phyloP scores from a whole-genome alignment of 2,329 filamentous ascomycete species.

The Hawksworthiomyces lignivorus region DNA sequence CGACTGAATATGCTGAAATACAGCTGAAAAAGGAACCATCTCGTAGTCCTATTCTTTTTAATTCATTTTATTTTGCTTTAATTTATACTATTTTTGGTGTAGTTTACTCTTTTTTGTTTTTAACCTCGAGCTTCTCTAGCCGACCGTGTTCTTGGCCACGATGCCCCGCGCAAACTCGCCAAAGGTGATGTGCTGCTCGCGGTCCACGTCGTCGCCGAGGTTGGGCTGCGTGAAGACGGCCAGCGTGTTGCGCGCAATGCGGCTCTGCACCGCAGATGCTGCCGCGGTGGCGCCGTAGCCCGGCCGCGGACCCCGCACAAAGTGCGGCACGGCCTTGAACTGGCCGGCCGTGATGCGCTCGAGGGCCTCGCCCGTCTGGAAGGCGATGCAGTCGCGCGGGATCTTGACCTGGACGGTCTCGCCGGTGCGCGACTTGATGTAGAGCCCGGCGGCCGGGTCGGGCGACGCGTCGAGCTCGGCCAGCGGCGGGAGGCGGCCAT shows the following conservation, averaged over 20 bases:
- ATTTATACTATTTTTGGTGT: too few species aligned
- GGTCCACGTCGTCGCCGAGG: conserved; percentile 69
- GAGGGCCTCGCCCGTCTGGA: conserved; percentile 90
- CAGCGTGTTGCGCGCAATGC: conserved; percentile 75
- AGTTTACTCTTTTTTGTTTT: too few species aligned
- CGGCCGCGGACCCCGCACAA: conserved; percentile 69
- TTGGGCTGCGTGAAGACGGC: conserved; percentile 98
- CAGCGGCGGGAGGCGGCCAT: conserved; percentile 37
- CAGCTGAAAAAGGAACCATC: too few species aligned
- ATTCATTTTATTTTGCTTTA: too few species aligned
- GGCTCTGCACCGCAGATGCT: conserved; percentile 23
- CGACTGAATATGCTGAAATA: too few species aligned
- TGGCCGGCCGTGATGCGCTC: conserved; percentile 84
- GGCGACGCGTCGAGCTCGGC: conserved; percentile 68
- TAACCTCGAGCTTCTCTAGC: too few species aligned
- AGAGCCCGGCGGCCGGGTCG: conserved; percentile 80
- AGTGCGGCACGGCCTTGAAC: conserved; percentile 94
- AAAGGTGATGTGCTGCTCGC: conserved; percentile 59
- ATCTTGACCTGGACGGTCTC: conserved; percentile 86
- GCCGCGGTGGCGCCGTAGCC: conserved; percentile 15
- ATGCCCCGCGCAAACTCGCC: conserved; percentile 64
- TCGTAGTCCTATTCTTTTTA: too few species aligned
- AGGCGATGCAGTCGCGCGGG: conserved; percentile 83
- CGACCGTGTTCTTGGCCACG: conserved; percentile 51
- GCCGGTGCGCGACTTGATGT: conserved; percentile 80